A percentile compares a stretch with the other conserved stretches of the same genome.
phyloP scores from a whole-genome alignment of 352 stramenopile genomes.

The Bremia lactucae region DNA sequence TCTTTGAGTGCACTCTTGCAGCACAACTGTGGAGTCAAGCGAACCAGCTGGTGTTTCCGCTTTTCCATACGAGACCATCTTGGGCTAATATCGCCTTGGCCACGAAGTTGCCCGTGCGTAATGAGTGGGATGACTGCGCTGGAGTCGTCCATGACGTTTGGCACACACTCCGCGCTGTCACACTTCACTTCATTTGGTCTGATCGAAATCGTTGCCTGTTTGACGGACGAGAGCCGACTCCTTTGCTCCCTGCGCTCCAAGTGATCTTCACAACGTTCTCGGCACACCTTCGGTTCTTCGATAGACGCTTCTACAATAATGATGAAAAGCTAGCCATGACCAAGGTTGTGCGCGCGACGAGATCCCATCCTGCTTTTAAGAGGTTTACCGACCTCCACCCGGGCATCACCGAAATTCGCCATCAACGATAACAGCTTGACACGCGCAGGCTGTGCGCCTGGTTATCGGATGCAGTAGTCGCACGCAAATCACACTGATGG shows the following conservation, averaged over 20 bases:
- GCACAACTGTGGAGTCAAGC: neutral
- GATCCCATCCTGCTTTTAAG: neutral
- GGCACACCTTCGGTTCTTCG: neutral
- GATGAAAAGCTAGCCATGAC: neutral
- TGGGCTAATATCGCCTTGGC: neutral
- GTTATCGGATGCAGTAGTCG: too few relatives aligned
- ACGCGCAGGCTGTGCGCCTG: too few relatives aligned
- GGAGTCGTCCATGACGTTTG: neutral
- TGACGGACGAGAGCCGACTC: neutral
- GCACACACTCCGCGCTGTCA: neutral
- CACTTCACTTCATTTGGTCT: neutral
- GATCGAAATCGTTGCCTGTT: neutral
- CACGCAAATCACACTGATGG: too few relatives aligned
- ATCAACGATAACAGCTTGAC: too few relatives aligned
- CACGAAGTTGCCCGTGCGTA: neutral
- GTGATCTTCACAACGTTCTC: neutral
- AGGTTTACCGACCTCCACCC: neutral
- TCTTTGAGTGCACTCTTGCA: slow-evolving; percentile 3
- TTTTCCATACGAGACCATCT: neutral
- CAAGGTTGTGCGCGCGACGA: neutral
- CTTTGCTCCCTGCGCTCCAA: neutral
- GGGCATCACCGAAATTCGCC: neutral
- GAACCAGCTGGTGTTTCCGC: neutral
- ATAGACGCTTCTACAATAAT: neutral
- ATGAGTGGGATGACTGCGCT: neutral